Percentiles rank a stretch among this genome's conserved stretches.
These are phyloP conservation scores for Termitomyces sp. DNA, from an alignment of 768 basidiomycete species.

Conservation along the genomic window DNA sequence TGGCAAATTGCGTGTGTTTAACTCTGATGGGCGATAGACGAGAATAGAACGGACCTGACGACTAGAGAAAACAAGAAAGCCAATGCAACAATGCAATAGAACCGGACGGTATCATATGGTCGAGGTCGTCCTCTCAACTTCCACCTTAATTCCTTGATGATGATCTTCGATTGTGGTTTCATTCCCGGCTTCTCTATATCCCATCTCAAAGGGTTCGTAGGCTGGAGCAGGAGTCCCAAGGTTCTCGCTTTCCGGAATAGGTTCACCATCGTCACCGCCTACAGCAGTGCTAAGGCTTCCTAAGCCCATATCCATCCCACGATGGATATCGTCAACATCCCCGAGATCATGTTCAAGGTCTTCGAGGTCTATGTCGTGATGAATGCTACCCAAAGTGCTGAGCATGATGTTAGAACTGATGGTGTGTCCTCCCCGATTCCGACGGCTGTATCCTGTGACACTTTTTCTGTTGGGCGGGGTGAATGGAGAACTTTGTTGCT, in stretches of 20 bases:
- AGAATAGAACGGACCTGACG: neutral
- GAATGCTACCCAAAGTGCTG: slow-evolving; percentile 59
- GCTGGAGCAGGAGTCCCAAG: slow-evolving; percentile 50
- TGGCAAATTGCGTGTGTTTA: slow-evolving; percentile 1
- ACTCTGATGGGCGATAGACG: slow-evolving; percentile 4
- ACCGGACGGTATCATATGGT: slow-evolving; percentile 31
- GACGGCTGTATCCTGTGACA: slow-evolving; percentile 28
- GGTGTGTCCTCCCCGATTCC: slow-evolving; percentile 40
- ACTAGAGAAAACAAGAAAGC: slow-evolving; percentile 13
- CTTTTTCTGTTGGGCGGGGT: slow-evolving; percentile 46
- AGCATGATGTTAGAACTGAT: slow-evolving; percentile 60
- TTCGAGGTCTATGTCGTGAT: slow-evolving; percentile 42
- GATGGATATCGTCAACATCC: slow-evolving; percentile 55
- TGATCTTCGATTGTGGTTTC: neutral
- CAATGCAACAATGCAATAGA: slow-evolving; percentile 3
- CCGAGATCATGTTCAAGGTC: slow-evolving; percentile 48
- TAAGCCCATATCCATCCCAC: slow-evolving; percentile 48
- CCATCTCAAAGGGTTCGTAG: slow-evolving; percentile 47
- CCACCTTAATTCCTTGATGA: slow-evolving; percentile 42
- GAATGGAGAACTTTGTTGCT: slow-evolving; percentile 52
- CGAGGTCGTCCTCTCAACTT: slow-evolving; percentile 57
- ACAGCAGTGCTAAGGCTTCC: slow-evolving; percentile 46
- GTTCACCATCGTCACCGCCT: slow-evolving; percentile 48
- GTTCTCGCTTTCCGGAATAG: slow-evolving; percentile 38
- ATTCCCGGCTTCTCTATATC: slow-evolving; percentile 24